Base-by-base conservation (phyloP, 2,329 filamentous ascomycete genomes). In the Dendryphion nanum region DNA sequence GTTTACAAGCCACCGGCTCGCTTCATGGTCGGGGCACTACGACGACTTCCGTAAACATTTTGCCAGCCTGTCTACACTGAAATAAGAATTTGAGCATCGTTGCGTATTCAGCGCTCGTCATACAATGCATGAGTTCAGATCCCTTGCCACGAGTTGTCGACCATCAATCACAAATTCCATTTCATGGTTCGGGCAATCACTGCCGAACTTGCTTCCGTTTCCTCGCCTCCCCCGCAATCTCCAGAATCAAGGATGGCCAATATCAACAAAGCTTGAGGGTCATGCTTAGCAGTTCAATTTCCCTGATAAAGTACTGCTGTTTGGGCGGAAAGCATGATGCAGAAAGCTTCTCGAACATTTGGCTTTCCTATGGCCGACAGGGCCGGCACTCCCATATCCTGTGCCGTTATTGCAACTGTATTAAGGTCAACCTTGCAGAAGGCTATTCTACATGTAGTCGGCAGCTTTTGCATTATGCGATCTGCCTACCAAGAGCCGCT, bases 291-390 rank as follows among this genome's bases (percentile, higher is more conserved):
- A 45, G 41, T 39, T 38, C 44, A 40, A 45, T 37, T 26, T 36
- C 40, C 37, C 41, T 40, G 34, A 44, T 47, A 20, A 43, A 32
- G 29, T 32, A 38, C 26, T 24, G 19, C 38, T 42, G 47, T 33
- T 30, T 30, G 36, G 15, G 30, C 40, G 44, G 37, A 51, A 31
- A 43, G 47, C 48, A 50, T 50, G 36, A 51, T 45, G 36, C 26
- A 44, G 48, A 54, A 56, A 41, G 38, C 48, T 59, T 57, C 54
- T 56, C 51, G 53, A 57, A 54, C 41, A 41, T 45, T 39, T 43
- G 47, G 38, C 36, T 42, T 42, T 30, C 38, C 37, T 45, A 41
- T 48, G 49, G 54, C 39, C 41, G 33, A 38, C 33, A 56, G 55
- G 55, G 41, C 57, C 57, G 57, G 33, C 33, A 38, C 41, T 56